A percentile compares a stretch with the other conserved stretches of the same genome.
Evolutionary conservation across 164 flowering plant genomes (phyloP).

Genomic region (Protea cynaroides): DNA sequence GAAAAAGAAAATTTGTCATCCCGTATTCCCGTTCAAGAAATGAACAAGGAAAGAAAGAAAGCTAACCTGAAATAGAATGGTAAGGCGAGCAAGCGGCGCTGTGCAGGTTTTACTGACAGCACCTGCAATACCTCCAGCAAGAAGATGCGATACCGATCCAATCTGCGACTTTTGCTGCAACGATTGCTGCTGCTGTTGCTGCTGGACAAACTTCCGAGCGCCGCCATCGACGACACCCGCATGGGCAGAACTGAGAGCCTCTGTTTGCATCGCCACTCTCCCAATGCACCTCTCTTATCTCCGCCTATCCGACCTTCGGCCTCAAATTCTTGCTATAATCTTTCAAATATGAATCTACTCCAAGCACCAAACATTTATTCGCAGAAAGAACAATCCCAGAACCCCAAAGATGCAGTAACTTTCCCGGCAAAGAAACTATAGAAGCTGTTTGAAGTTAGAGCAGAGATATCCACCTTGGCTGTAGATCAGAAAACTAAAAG

Average conservation of each 20-base stretch:
- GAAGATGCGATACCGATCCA: conserved; percentile 57
- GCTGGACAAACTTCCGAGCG: conserved; percentile 32
- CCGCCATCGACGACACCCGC: conserved; percentile 35
- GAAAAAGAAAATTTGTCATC: background rate
- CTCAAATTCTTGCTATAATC: background rate
- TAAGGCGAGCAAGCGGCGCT: conserved; percentile 94
- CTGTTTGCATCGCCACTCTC: conserved; percentile 38
- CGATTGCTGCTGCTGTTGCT: conserved; percentile 15
- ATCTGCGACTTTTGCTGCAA: conserved; percentile 41
- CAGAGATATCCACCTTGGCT: too few relatives aligned
- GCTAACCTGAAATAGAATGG: conserved; percentile 90
- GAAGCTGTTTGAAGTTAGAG: too few relatives aligned
- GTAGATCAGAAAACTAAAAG: too few relatives aligned
- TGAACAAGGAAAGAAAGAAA: background rate
- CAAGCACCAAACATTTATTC: too few relatives aligned
- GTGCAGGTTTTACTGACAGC: conserved; percentile 98
- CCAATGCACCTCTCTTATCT: background rate
- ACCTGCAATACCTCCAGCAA: conserved; percentile 94
- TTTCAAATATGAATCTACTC: too few relatives aligned
- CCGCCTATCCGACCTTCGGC: background rate
- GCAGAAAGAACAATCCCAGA: too few relatives aligned
- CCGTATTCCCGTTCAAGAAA: background rate
- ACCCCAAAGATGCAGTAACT: too few relatives aligned
- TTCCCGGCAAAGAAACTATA: too few relatives aligned
- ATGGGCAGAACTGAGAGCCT: conserved; percentile 41